Evolutionary conservation across 2,329 filamentous ascomycete species (phyloP), one percentile per base, ranked within the genome.

Genomic region (Celoporthe dispersa): DNA sequence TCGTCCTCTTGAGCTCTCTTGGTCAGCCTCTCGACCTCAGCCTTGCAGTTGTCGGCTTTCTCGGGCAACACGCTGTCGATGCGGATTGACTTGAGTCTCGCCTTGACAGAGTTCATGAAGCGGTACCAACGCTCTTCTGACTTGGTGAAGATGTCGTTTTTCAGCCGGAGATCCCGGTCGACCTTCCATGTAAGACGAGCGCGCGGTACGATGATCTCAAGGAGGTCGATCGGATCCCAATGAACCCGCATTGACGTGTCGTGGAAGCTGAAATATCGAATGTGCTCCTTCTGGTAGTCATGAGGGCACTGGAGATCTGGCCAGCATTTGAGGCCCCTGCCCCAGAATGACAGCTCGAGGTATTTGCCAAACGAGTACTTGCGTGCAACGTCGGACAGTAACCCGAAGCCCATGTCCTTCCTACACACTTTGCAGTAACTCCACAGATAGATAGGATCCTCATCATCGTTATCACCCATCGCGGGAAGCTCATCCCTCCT

Each of bases 281-380:
- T 88, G 78, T 98, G 95, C 75, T 99, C 93, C 71, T 91, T 90
- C 79, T 97, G 94, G 70, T 98, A 90, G 77, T 99, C 95, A 78
- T 99, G 96, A 22, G 92, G 88, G 78, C 97, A 99, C 66, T 79
- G 83, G 51, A 92, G 84, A 37, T 90, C 89, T 61, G 91, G 90
- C 73, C 88, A 90, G 75, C 91, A 89, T 77, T 90, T 92, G 64
- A 98, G 83, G 51, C 93, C 92, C 57, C 89, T 92, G 77, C 94
- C 95, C 94, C 95, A 99, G 79, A 98, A 98, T 2, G 94, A 94
- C 25, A 99, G 84, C 80, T 99, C 96, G n/a, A 99, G 85, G 76
- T 98, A 99, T 80, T 99, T 99, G 14, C 94, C 96, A 77, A 99
- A 97, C 0, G 96, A 99, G 79, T 99, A 99, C 79, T 97, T 98